Evolutionary conservation across 1,284 basidiomycete species (phyloP), one percentile per base, ranked within the genome.

Genomic region (Melanopsichium pennsylvanicum): DNA sequence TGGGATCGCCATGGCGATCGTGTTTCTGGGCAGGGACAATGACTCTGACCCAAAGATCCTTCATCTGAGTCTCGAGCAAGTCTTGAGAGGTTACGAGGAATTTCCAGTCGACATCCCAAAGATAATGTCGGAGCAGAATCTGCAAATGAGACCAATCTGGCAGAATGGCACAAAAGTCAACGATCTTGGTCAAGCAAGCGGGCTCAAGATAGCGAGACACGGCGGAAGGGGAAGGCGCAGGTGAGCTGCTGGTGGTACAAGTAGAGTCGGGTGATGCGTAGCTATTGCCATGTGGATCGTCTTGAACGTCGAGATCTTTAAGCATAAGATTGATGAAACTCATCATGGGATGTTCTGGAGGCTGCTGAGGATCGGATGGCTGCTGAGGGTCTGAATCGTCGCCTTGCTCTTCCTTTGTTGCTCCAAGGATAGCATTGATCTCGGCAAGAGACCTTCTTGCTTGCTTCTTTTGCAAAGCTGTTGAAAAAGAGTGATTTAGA

Each of bases 61-160:
- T 36, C 29, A 58, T 56, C 5, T 58, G 48, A 11, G 25, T 32
- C 19, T 70, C 57, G 9, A 70, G 27, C 1, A 45, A 25, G 22
- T 70, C 61, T 21, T 70, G 67, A 4, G 37, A 18, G n/a, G 67
- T 70, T 34, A 70, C 48, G 41, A 58, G 41, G 23, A 70, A 61
- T 43, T 61, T 66, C 67, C 67, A 70, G 19, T 70, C 67, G n/a
- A 70, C 58, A 21, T 70, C 29, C 61, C 58, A 54, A 9, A 70
- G 56, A 31, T 61, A 70, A 33, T 58, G 43, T 25, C 45, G 32
- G 8, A 70, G 15, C 2, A 70, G 42, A 13, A 23, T 27, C 16
- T 50, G 35, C 25, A 70, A 26, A 6, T 43, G 51, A 1, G 43
- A 8, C 61, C 62, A 61, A 11, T 66, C 67, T 9, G 67, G 67